A percentile compares a stretch with the other conserved stretches of the same genome.
Evolutionary conservation across 169 alveolate species (phyloP).

Genomic region (Haemoproteus tartakovskyi): DNA sequence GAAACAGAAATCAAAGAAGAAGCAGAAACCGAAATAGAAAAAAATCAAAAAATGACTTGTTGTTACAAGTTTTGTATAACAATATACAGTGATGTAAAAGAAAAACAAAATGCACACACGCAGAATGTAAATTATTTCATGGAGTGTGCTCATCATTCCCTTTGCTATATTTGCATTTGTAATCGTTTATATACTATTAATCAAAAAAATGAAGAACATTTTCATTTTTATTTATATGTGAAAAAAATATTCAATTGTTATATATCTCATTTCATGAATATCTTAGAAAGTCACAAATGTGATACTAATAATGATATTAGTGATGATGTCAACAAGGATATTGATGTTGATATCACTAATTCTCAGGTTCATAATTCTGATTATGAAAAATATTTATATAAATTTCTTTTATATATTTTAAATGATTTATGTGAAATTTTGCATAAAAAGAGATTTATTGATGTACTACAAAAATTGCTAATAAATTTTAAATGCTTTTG

Average conservation of each 20-base stretch:
- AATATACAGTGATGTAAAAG: slow-evolving; percentile 2
- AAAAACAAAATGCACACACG: slow-evolving; percentile 2
- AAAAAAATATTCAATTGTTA: slow-evolving; percentile 24
- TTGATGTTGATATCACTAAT: too few species aligned
- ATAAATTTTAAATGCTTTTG: slow-evolving; percentile 22
- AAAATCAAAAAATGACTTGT: not conserved
- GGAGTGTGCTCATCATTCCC: slow-evolving; percentile 1
- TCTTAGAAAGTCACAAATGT: slow-evolving; percentile 8
- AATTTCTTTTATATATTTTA: slow-evolving; percentile 9
- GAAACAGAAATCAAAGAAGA: not conserved
- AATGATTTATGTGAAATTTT: slow-evolving; percentile 25
- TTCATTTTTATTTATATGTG: slow-evolving; percentile 12
- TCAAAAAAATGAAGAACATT: slow-evolving; percentile 26
- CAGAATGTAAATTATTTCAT: slow-evolving; percentile 1
- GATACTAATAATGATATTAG: too few species aligned
- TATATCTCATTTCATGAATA: slow-evolving; percentile 7
- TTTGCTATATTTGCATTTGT: slow-evolving; percentile 9
- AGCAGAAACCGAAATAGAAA: not conserved
- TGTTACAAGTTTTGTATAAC: slow-evolving; percentile 15
- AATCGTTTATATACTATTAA: slow-evolving; percentile 6
- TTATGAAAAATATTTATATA: slow-evolving; percentile 16
- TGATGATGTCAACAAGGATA: too few species aligned
- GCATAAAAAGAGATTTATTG: slow-evolving; percentile 31
- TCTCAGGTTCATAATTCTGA: not conserved
- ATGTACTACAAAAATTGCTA: slow-evolving; percentile 32